Percentiles rank a stretch among this genome's conserved stretches.
These are phyloP conservation scores for Globisporangium barbulae DNA, from an alignment of 352 stramenopile genomes.

Conservation along the genomic window DNA sequence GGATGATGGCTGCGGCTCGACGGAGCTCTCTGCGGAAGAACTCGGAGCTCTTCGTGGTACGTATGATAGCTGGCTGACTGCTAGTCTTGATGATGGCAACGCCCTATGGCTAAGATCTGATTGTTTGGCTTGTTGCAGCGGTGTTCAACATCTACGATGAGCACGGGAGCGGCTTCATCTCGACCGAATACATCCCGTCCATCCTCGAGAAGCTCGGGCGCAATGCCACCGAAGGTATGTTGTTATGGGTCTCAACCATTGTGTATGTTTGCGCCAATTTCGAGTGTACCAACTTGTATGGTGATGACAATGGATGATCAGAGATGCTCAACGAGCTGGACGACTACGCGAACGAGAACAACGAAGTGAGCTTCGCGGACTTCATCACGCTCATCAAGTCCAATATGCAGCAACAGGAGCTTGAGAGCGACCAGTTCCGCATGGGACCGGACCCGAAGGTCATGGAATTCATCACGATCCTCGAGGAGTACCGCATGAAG, in stretches of 20 bases:
- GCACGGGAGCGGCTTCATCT: constrained; percentile 48
- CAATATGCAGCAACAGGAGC: constrained; percentile 37
- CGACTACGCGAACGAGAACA: constrained; percentile 45
- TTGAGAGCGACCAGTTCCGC: constrained; percentile 43
- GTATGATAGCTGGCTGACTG: not conserved
- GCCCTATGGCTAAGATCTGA: not conserved
- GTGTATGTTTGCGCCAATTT: not conserved
- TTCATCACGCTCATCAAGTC: constrained; percentile 61
- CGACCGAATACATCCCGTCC: constrained; percentile 61
- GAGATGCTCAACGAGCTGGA: constrained; percentile 73
- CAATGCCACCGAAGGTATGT: constrained; percentile 59
- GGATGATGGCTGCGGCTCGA: constrained; percentile 17
- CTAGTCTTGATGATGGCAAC: not conserved
- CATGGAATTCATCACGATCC: constrained; percentile 91
- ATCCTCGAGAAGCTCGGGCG: constrained; percentile 75
- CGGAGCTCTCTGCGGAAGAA: constrained; percentile 71
- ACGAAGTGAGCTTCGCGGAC: constrained; percentile 56
- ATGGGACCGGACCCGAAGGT: constrained; percentile 88
- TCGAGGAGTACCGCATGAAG: constrained; percentile 93
- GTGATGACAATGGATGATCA: constrained; percentile 15
- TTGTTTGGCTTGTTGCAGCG: constrained; percentile 25
- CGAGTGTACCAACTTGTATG: not conserved
- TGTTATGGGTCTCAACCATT: not conserved
- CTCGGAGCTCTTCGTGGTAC: constrained; percentile 63
- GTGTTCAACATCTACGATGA: constrained; percentile 82